Conservation (phyloP, 2,329 filamentous ascomycete species). For the Grosmannia serpens region DNA sequence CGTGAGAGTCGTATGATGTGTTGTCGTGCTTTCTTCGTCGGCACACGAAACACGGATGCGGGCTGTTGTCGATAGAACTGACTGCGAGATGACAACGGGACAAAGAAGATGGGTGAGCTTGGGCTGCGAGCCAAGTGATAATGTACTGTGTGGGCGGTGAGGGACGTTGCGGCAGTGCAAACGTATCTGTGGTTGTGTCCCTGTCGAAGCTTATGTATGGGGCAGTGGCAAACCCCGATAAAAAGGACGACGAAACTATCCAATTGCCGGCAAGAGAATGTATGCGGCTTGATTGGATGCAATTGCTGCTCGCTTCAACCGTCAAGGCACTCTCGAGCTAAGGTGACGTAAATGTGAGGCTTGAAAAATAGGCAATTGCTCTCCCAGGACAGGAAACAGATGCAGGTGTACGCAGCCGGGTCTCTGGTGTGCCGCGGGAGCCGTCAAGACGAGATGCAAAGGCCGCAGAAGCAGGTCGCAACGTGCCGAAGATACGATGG, state of each 20-base stretch:
- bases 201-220: too few species aligned
- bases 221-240: neutral
- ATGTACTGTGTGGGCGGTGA: neutral
- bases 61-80: neutral
- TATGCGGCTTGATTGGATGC: neutral
- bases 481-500: neutral
- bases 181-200: neutral
- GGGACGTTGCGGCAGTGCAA: neutral
- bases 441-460: neutral
- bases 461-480: neutral
- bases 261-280: neutral
- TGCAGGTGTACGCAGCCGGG: neutral
- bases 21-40: neutral
- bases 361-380: neutral
- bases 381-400: neutral
- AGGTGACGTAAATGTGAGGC: neutral
- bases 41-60: neutral
- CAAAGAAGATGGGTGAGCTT: neutral
- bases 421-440: neutral
- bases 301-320: neutral
- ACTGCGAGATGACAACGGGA: neutral
- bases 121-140: neutral
- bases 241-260: neutral
- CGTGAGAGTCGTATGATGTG: neutral
- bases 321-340: neutral